These are phyloP conservation scores for Ceratopteris richardii DNA, from an alignment of 75 land plant genomes.

Conservation along the genomic window DNA sequence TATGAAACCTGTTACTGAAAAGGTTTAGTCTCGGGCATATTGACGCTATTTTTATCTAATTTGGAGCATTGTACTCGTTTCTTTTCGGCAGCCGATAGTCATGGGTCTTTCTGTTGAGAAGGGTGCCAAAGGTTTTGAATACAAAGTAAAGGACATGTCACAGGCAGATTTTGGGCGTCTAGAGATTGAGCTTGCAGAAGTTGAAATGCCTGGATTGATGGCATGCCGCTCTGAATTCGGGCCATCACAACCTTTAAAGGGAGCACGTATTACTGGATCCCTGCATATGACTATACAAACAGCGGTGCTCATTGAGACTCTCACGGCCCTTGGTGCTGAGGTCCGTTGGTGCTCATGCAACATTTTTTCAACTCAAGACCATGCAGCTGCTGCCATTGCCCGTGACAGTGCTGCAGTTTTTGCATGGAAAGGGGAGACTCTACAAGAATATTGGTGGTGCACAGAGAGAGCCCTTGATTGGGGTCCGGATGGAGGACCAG, in stretches of 20 bases:
- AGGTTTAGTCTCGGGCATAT: no score
- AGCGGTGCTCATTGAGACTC: conserved; percentile 68
- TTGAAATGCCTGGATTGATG: no score
- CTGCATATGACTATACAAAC: conserved; percentile 88
- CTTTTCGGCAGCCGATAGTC: not conserved
- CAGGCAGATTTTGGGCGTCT: conserved; percentile 88
- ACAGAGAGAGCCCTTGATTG: conserved; percentile 89
- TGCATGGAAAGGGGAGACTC: conserved; percentile 85
- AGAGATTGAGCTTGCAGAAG: conserved; percentile 82
- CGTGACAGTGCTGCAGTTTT: conserved; percentile 15
- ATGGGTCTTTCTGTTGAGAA: not conserved
- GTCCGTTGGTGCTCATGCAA: conserved; percentile 84
- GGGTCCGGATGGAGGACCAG: conserved; percentile 83
- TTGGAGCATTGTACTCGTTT: no score
- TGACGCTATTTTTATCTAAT: no score
- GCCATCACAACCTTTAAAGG: conserved; percentile 71
- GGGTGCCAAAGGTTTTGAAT: conserved; percentile 46
- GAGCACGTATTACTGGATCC: conserved; percentile 75
- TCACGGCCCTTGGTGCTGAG: conserved; percentile 66
- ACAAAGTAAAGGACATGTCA: conserved; percentile 85
- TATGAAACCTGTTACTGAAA: no score
- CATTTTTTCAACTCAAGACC: conserved; percentile 21
- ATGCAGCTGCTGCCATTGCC: conserved; percentile 10
- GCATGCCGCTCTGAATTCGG: conserved; percentile 69
- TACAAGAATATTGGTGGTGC: conserved; percentile 98